A percentile compares a stretch with the other conserved stretches of the same genome.
These are phyloP conservation scores for Danielia oregonensis DNA, from an alignment of 805 yeast species.

Conservation along the genomic window DNA sequence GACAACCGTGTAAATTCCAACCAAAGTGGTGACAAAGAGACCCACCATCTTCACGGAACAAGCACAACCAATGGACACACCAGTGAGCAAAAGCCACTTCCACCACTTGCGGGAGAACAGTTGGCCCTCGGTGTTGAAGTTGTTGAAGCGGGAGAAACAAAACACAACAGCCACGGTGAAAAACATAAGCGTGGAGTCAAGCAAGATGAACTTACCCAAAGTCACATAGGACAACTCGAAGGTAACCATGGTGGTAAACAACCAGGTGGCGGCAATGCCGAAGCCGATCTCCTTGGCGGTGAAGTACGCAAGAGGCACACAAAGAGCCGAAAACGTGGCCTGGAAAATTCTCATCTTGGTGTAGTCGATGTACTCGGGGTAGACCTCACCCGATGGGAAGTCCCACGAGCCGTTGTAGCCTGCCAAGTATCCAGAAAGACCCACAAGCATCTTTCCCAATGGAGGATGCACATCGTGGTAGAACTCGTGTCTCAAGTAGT, in stretches of 20 bases:
- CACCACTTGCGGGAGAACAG: conserved; percentile 81
- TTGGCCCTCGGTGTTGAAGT: conserved; percentile 41
- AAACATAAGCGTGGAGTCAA: conserved; percentile 87
- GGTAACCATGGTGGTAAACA: conserved; percentile 74
- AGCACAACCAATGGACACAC: conserved; percentile 83
- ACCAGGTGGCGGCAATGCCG: conserved; percentile 67
- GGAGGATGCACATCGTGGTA: conserved; percentile 90
- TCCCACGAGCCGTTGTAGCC: conserved; percentile 87
- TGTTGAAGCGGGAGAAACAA: conserved; percentile 70
- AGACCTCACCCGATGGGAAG: conserved; percentile 76
- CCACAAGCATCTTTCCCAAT: conserved; percentile 76
- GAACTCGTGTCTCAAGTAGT: conserved; percentile 73
- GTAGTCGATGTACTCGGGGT: conserved; percentile 75
- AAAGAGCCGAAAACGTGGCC: conserved; percentile 75
- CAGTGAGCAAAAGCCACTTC: conserved; percentile 86
- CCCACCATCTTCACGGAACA: conserved; percentile 98
- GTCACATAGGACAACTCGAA: conserved; percentile 82
- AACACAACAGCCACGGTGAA: conserved; percentile 83
- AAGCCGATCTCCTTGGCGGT: conserved; percentile 77
- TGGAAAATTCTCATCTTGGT: conserved; percentile 86
- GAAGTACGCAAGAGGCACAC: conserved; percentile 84
- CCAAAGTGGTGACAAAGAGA: conserved; percentile 77
- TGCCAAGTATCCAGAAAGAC: conserved; percentile 72
- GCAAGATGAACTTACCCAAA: conserved; percentile 80
- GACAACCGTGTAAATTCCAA: conserved; percentile 84